A percentile compares a stretch with the other conserved stretches of the same genome.
Conservation (phyloP, 176 grass and related monocot genomes). For the maize (Zea mays) region Zm-B73-REFERENCE-NAM-5.0 NC_050105.1:131792001-131792500, state of each 20-base stretch:
- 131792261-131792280: constrained; percentile 73
- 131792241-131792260: constrained; percentile 63
- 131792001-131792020: constrained; percentile 55
- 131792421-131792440: constrained; percentile 89
- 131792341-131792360: constrained; percentile 78
- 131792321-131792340: constrained; percentile 88
- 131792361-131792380: constrained; percentile 54
- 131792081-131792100: constrained; percentile 69
- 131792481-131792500: constrained; percentile 90
- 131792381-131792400: constrained; percentile 89
- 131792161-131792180: constrained; percentile 37
- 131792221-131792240: constrained; percentile 31
- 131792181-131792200: constrained; percentile 3
- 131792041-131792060: constrained; percentile 57
- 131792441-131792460: constrained; percentile 89
- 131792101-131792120: constrained; percentile 33
- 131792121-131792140: constrained; percentile 26
- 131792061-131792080: constrained; percentile 67
- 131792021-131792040: constrained; percentile 49
- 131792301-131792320: constrained; percentile 89
- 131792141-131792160: constrained; percentile 32
- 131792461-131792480: constrained; percentile 68
- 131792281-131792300: constrained; percentile 79
- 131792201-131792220: constrained; percentile 5
- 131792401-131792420: constrained; percentile 54